Conservation (phyloP, 306 rosid species). For the Begonia loranthoides region DNA sequence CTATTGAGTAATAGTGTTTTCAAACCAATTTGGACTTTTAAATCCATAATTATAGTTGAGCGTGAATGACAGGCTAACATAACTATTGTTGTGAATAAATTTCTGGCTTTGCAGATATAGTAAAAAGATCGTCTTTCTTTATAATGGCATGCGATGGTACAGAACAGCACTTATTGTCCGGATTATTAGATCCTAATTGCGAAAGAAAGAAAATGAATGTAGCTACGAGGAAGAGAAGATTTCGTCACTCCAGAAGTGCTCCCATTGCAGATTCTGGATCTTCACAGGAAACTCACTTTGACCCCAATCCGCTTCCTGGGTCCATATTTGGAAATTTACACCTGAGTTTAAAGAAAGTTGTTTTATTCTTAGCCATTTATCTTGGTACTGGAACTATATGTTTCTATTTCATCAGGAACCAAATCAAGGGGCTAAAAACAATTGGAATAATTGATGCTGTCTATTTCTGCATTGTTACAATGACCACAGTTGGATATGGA, state of each 20-base stretch:
- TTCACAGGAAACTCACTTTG: neutral
- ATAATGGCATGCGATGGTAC: slow-evolving; percentile 33
- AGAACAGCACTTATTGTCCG: slow-evolving; percentile 26
- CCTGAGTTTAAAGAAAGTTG: slow-evolving; percentile 18
- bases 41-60: too few relatives aligned
- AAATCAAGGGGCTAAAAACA: slow-evolving; percentile 30
- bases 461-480: slow-evolving; percentile 37
- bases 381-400: slow-evolving; percentile 26
- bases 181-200: slow-evolving; percentile 6
- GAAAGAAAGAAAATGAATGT: slow-evolving; percentile 12
- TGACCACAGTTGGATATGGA: slow-evolving; percentile 50
- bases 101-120: slow-evolving; percentile 12
- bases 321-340: slow-evolving; percentile 14
- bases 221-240: slow-evolving; percentile 17
- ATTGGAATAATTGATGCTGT: slow-evolving; percentile 27
- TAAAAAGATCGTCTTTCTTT: slow-evolving; percentile 8
- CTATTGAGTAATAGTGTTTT: too few relatives aligned
- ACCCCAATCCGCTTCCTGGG: slow-evolving; percentile 14
- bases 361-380: slow-evolving; percentile 17
- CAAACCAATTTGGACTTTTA: too few relatives aligned
- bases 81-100: too few relatives aligned
- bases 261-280: slow-evolving; percentile 19
- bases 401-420: slow-evolving; percentile 25
- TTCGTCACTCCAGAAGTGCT: slow-evolving; percentile 40
- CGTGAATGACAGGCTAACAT: too few relatives aligned